phyloP scores from a whole-genome alignment of 106 monocot species.

The Allium sativum region DNA sequence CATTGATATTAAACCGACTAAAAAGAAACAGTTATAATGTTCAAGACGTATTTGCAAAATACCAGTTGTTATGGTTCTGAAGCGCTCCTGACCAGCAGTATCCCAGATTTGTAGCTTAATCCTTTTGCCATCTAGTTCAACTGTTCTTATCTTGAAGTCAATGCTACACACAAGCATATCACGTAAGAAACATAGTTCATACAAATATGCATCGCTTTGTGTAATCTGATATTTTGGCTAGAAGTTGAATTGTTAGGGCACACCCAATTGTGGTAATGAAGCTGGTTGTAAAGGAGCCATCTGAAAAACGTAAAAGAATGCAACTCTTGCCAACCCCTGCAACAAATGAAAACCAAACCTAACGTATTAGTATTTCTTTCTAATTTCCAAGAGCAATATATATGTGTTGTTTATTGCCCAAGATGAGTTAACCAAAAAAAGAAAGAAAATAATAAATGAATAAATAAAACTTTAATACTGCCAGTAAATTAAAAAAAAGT shows the following conservation, averaged over 20 bases:
- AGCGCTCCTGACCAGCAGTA: constrained; percentile 68
- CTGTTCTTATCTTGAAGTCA: constrained; percentile 77
- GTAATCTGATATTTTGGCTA: not conserved
- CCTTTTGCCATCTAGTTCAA: constrained; percentile 67
- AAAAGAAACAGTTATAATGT: not conserved
- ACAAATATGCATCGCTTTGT: not conserved
- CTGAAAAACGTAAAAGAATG: constrained; percentile 30
- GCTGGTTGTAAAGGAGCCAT: constrained; percentile 32
- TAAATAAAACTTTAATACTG: not conserved
- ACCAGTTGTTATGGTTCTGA: constrained; percentile 65
- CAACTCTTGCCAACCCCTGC: constrained; percentile 33
- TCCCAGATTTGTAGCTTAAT: constrained; percentile 80
- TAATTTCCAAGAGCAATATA: not conserved
- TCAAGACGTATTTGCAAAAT: not conserved
- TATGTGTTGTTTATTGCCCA: not conserved
- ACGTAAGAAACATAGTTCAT: not conserved
- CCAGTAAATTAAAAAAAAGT: not conserved
- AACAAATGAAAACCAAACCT: not conserved
- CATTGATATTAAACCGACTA: not conserved
- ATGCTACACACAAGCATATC: constrained; percentile 29
- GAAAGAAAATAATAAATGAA: not conserved
- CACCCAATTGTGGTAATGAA: constrained; percentile 34
- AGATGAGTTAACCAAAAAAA: not conserved
- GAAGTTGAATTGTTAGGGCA: not conserved
- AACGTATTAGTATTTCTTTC: not conserved